A percentile compares a stretch with the other conserved stretches of the same genome.
phyloP scores from a whole-genome alignment of 2,329 filamentous ascomycete species.

The Pleomassaria siparia region DNA sequence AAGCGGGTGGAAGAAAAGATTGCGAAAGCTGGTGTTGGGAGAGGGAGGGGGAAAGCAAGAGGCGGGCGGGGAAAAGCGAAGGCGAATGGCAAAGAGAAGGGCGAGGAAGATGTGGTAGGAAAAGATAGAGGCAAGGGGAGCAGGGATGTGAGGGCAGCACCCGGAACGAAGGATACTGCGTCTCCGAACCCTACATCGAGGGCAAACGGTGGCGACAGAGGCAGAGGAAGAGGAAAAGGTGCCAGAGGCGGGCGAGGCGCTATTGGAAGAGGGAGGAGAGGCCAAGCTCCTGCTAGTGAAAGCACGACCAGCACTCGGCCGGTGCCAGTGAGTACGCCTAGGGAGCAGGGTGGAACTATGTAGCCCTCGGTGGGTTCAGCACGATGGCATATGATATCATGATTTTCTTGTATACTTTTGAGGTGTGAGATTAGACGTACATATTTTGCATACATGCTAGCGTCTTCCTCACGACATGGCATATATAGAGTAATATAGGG shows the following conservation, averaged over 20 bases:
- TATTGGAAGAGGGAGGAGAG: slow-evolving; percentile 25
- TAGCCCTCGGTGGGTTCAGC: too few species aligned
- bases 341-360: not conserved
- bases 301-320: not conserved
- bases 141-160: slow-evolving; percentile 11
- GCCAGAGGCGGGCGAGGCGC: slow-evolving; percentile 12
- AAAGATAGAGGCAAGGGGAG: slow-evolving; percentile 17
- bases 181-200: slow-evolving; percentile 6
- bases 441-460: not conserved
- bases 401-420: not conserved
- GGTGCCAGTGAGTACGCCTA: not conserved
- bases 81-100: slow-evolving; percentile 28
- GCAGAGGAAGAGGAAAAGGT: slow-evolving; percentile 7
- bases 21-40: slow-evolving; percentile 20
- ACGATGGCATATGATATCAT: too few species aligned
- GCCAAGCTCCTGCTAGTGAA: slow-evolving; percentile 14
- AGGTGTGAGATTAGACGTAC: not conserved
- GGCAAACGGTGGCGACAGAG: slow-evolving; percentile 10
- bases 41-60: slow-evolving; percentile 30
- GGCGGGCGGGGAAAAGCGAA: slow-evolving; percentile 25
- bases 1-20: slow-evolving; percentile 37
- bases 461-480: too few species aligned
- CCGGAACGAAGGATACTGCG: slow-evolving; percentile 4
- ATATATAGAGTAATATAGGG: not conserved
- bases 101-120: slow-evolving; percentile 9